These are phyloP conservation scores for Serpula lacrymans DNA, from an alignment of 768 basidiomycete species.

Conservation along the genomic window DNA sequence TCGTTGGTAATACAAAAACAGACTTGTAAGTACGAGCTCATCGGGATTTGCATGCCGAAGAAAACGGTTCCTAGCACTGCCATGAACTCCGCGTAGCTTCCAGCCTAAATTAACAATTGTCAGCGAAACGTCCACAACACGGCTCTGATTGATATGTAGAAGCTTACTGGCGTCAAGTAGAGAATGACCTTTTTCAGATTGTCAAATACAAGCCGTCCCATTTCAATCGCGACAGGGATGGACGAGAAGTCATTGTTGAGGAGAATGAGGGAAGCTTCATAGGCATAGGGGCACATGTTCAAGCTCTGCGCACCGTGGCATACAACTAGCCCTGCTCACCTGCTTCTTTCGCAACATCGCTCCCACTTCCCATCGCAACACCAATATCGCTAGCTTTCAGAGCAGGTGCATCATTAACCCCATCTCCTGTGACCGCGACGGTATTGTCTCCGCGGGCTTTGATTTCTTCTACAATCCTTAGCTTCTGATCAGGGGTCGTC, in stretches of 20 bases:
- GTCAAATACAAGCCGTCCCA: constrained; percentile 58
- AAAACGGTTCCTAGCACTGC: constrained; percentile 53
- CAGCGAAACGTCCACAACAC: not conserved
- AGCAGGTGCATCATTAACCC: constrained; percentile 51
- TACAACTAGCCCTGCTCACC: constrained; percentile 35
- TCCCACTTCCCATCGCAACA: constrained; percentile 49
- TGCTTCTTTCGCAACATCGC: constrained; percentile 53
- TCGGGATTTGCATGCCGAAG: constrained; percentile 55
- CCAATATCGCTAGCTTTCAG: constrained; percentile 55
- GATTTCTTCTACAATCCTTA: constrained; percentile 53
- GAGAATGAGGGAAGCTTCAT: constrained; percentile 42
- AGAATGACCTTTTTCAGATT: constrained; percentile 52
- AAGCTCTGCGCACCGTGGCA: no score
- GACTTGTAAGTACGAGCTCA: constrained; percentile 54
- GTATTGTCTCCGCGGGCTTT: constrained; percentile 45
- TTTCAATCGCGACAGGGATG: constrained; percentile 54
- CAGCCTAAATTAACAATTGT: constrained; percentile 31
- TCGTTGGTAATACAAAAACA: constrained; percentile 55
- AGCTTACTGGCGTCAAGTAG: constrained; percentile 41
- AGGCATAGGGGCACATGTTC: not conserved
- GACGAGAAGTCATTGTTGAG: constrained; percentile 59
- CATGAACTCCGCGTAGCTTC: constrained; percentile 59
- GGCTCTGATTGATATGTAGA: not conserved
- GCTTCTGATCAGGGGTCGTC: constrained; percentile 55
- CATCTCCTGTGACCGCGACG: constrained; percentile 56